Conservation (phyloP, 768 basidiomycete species). For the Suillus americanus region DNA sequence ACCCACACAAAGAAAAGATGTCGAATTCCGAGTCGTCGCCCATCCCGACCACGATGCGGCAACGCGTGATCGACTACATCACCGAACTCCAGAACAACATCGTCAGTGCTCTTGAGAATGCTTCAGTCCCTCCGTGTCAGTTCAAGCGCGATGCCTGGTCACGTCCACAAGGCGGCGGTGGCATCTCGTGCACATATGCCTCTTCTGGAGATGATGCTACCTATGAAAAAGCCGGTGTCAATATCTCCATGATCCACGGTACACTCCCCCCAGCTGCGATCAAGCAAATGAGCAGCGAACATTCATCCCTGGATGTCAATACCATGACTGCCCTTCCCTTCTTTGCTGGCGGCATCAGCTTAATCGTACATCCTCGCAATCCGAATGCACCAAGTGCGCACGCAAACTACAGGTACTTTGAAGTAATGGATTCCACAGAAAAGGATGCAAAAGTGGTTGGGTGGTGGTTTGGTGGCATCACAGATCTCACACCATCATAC, state of each 20-base stretch:
- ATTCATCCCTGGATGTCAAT: constrained; percentile 17
- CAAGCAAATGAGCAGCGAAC: constrained; percentile 21
- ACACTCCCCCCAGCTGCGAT: constrained; percentile 20
- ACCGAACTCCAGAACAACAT: constrained; percentile 21
- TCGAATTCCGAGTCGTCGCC: neutral
- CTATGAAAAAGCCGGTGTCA: constrained; percentile 23
- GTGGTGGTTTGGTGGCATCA: constrained; percentile 28
- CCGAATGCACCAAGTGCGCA: constrained; percentile 21
- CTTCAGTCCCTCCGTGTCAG: constrained; percentile 1
- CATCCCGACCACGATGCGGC: neutral
- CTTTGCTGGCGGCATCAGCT: constrained; percentile 18
- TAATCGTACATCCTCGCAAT: constrained; percentile 25
- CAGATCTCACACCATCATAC: constrained; percentile 52
- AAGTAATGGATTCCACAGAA: constrained; percentile 16
- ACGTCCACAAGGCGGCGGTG: constrained; percentile 18
- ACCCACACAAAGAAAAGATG: neutral
- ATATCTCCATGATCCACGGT: constrained; percentile 19
- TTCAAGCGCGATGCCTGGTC: constrained; percentile 21
- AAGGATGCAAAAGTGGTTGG: constrained; percentile 17
- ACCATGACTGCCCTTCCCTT: constrained; percentile 13
- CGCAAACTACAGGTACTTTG: constrained; percentile 28
- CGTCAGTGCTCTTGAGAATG: constrained; percentile 21
- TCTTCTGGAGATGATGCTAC: constrained; percentile 8
- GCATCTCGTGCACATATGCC: constrained; percentile 18
- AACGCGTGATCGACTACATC: constrained; percentile 5